These are phyloP conservation scores for Viridothelium virens DNA, from an alignment of 495 filamentous ascomycete genomes.

Conservation along the genomic window DNA sequence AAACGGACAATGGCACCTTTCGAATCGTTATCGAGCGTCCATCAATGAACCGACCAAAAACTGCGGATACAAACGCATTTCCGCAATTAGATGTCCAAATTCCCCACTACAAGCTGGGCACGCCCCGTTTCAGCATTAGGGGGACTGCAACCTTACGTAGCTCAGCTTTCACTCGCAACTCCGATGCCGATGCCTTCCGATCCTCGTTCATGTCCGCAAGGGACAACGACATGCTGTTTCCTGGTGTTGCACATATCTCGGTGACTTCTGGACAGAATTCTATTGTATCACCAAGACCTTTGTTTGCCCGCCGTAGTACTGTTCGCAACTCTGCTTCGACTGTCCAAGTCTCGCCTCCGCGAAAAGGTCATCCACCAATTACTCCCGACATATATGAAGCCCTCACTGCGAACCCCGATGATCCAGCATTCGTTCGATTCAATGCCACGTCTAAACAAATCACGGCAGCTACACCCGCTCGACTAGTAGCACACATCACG, in stretches of 20 bases:
- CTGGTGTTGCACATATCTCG: conserved; percentile 31
- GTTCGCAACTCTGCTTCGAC: conserved; percentile 28
- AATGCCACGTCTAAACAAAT: conserved; percentile 63
- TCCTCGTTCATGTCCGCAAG: conserved; percentile 47
- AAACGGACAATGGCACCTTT: conserved; percentile 59
- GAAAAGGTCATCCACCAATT: conserved; percentile 33
- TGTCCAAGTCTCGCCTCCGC: conserved; percentile 42
- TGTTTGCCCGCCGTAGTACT: conserved; percentile 1
- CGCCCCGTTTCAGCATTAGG: conserved; percentile 68
- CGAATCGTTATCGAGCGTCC: conserved; percentile 80
- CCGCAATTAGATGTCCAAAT: conserved; percentile 71
- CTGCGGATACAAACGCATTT: conserved; percentile 50
- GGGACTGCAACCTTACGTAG: conserved; percentile 75
- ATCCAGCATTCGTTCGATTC: conserved; percentile 79
- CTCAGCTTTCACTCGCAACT: conserved; percentile 53
- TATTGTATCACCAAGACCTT: conserved; percentile 5
- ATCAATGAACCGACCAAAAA: conserved; percentile 54
- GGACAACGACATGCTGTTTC: conserved; percentile 41
- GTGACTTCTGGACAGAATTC: conserved; percentile 38
- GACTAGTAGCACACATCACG: conserved; percentile 95
- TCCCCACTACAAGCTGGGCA: conserved; percentile 77
- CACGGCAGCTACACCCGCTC: conserved; percentile 79
- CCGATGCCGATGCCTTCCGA: conserved; percentile 47
- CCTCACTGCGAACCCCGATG: conserved; percentile 64
- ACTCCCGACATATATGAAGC: conserved; percentile 65